Evolutionary conservation across 345 rosid species (phyloP).

Genomic region (Litchi chinensis): DNA sequence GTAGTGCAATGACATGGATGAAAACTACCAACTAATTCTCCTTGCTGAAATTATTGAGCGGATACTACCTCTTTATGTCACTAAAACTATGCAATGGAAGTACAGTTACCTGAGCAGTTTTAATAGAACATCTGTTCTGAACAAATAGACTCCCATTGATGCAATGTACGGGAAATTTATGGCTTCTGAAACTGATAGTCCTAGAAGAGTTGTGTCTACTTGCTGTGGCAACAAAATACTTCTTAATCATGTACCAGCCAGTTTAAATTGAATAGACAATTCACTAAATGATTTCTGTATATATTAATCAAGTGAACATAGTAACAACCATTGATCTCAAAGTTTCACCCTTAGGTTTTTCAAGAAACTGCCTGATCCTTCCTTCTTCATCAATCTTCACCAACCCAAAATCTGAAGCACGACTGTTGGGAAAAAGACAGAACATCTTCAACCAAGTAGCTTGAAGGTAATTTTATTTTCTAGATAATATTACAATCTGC

Average conservation of each 20-base stretch:
- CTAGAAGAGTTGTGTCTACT: conserved; percentile 64
- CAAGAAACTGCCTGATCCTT: conserved; percentile 58
- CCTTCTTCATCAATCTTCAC: conserved; percentile 74
- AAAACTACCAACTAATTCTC: no score
- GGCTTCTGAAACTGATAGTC: conserved; percentile 64
- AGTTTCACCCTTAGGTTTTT: conserved; percentile 71
- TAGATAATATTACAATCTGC: background rate
- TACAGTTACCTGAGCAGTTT: conserved; percentile 57
- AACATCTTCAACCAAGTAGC: conserved; percentile 1
- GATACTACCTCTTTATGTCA: background rate
- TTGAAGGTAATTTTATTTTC: background rate
- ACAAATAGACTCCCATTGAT: conserved; percentile 87
- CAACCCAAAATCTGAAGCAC: conserved; percentile 78
- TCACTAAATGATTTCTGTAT: background rate
- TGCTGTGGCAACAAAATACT: conserved; percentile 40
- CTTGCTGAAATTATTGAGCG: background rate
- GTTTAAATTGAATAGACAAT: background rate
- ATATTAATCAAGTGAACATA: background rate
- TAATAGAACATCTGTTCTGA: conserved; percentile 69
- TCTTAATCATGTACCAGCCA: background rate
- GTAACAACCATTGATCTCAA: conserved; percentile 70
- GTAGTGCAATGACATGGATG: no score
- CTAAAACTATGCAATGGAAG: background rate
- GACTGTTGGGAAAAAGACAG: conserved; percentile 43
- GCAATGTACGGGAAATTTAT: conserved; percentile 65